Evolutionary conservation across 2,329 filamentous ascomycete species (phyloP), one percentile per base, ranked within the genome.

Genomic region (Sclerotinia sclerotiorum): DNA sequence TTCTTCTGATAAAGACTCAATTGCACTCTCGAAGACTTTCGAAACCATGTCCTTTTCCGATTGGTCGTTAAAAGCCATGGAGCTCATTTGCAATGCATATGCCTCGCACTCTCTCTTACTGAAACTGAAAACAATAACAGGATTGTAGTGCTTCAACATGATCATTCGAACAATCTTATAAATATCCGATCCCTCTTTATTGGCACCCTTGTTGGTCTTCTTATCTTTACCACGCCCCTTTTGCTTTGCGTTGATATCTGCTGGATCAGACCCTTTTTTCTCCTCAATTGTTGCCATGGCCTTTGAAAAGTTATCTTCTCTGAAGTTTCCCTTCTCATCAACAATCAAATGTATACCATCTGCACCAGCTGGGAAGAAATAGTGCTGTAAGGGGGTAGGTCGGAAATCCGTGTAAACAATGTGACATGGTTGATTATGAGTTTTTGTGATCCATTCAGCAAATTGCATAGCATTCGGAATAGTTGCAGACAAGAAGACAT

Each of bases 401-500:
- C 95, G 88, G 84, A 98, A 99, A 81, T 99, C 94, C 65, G 95
- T 99, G 80, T 99, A 99, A 3, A 99, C 95, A 71, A 99, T 96
- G 84, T 99, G 96, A 74, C 95, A 99, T 8, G 95, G 94, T 77
- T 99, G 96, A 73, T 92, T 91, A 79, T 99, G 96, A 69, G 94
- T 98, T 82, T 98, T 98, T 74, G 92, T 93, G 76, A 99, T 97
- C 95, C 95, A 99, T 79, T 99, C 94, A 74, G 95, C 95, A 76
- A 99, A 99, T 79, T 99, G 95, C 87, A 98, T 97, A 65, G 95
- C 94, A 78, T 99, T 99, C 67, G 95, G 95, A 71, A 99, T 99
- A 2, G 96, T 99, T 71, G 95, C 95, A 44, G 96, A 99, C 70
- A 99, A 83, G 80, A 99, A 99, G 68, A 99, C 96, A 77, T 98